Conservation (phyloP, 768 basidiomycete genomes). For the Tricholoma flavovirens region DNA sequence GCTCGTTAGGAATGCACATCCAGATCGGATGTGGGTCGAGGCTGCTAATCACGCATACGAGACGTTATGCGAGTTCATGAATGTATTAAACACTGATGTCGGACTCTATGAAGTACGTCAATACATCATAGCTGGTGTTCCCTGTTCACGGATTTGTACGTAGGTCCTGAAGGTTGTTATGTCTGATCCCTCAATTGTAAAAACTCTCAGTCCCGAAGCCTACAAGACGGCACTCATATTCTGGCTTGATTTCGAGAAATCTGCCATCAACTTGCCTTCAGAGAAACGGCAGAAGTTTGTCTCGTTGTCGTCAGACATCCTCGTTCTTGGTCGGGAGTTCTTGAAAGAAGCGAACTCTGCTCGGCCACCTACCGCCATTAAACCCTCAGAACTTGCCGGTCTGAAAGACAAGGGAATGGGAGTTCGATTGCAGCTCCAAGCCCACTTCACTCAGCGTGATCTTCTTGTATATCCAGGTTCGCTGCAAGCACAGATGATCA, state of each 20-base stretch:
- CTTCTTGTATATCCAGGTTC: constrained; percentile 81
- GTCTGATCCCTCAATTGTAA: constrained; percentile 58
- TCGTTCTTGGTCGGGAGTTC: constrained; percentile 83
- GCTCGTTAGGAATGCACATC: constrained; percentile 88
- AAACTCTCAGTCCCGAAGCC: constrained; percentile 68
- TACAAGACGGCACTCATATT: constrained; percentile 87
- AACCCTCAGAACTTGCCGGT: constrained; percentile 63
- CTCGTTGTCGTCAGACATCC: constrained; percentile 81
- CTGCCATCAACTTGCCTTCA: constrained; percentile 85
- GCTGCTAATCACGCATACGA: constrained; percentile 88
- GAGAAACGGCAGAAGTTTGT: constrained; percentile 79
- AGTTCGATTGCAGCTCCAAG: constrained; percentile 64
- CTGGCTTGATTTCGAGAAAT: constrained; percentile 96
- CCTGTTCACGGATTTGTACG: constrained; percentile 14
- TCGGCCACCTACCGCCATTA: constrained; percentile 62
- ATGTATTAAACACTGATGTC: constrained; percentile 89
- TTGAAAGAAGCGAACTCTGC: constrained; percentile 59
- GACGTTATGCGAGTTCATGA: constrained; percentile 94
- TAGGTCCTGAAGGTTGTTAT: constrained; percentile 71
- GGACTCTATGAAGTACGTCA: constrained; percentile 79
- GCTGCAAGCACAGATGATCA: constrained; percentile 89
- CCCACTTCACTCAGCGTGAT: constrained; percentile 69
- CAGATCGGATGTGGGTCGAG: constrained; percentile 76
- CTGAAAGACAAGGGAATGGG: constrained; percentile 77
- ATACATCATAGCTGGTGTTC: constrained; percentile 7